A percentile compares a stretch with the other conserved stretches of the same genome.
Conservation (phyloP, 2,329 filamentous ascomycete genomes). For the Coccinonectria pachysandricola region DNA sequence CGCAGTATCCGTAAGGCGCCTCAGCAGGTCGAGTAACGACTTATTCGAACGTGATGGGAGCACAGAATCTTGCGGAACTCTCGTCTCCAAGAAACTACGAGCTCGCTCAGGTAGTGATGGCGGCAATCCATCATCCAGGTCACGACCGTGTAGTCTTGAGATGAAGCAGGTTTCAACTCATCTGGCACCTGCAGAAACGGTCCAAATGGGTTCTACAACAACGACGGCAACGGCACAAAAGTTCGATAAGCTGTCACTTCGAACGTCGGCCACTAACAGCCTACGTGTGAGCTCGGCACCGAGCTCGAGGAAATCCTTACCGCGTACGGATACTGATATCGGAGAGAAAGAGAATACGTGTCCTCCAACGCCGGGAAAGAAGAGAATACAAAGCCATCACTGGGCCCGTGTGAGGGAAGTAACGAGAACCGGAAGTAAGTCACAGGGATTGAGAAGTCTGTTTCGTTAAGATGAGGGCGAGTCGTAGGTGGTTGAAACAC, state of each 20-base stretch:
- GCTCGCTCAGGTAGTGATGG: slow-evolving; percentile 4
- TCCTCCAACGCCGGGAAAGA: not conserved
- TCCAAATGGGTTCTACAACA: too few species aligned
- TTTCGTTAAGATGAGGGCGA: slow-evolving; percentile 29
- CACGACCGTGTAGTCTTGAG: too few species aligned
- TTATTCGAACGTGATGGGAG: slow-evolving; percentile 4
- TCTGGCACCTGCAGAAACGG: too few species aligned
- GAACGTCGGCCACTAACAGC: slow-evolving; percentile 8
- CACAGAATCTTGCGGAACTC: slow-evolving; percentile 5
- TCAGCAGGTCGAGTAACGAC: slow-evolving; percentile 9
- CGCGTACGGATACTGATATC: too few species aligned
- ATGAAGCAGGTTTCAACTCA: too few species aligned
- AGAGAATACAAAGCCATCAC: slow-evolving; percentile 14
- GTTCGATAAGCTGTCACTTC: too few species aligned
- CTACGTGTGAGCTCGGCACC: slow-evolving; percentile 3
- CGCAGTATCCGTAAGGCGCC: not conserved
- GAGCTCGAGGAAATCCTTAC: slow-evolving; percentile 3
- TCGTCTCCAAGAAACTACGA: slow-evolving; percentile 5
- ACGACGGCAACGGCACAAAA: too few species aligned
- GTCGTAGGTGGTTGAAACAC: too few species aligned
- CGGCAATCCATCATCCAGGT: too few species aligned
- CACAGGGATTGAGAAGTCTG: slow-evolving; percentile 31
- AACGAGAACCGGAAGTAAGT: slow-evolving; percentile 27
- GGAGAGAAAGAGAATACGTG: slow-evolving; percentile 8
- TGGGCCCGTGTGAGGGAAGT: too few species aligned